Base-by-base conservation (phyloP, 176 grass and related monocot species). In the Puya raimondii region DNA sequence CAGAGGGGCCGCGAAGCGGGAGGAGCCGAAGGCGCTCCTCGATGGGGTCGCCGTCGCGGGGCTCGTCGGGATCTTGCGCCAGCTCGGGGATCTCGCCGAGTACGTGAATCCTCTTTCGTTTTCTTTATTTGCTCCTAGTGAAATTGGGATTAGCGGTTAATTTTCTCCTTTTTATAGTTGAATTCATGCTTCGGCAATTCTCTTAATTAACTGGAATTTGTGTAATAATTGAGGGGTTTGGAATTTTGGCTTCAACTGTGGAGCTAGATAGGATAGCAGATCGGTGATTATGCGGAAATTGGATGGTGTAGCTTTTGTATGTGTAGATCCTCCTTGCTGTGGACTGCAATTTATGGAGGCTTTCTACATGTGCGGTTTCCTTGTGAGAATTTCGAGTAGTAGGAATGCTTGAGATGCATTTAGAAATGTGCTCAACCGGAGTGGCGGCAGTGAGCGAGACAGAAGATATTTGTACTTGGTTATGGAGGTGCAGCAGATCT, bases 11-110 rank as follows among this genome's bases (percentile, higher is more conserved):
- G 48, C 1, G 73, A 13, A 9, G 75, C 48, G 74, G 75, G 82
- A 88, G 74, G 95, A 99, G 14, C 72, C 95, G 72, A 99, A 88
- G 82, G 89, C 78, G 72, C 80, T 91, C 47, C 84, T 99, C 51
- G 95, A 94, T 81, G 87, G 95, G 79, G 79, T 92, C 72, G 90
- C 95, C 66, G 95, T 99, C 68, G 87, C 95, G 12, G 95, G 95
- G 3, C 87, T 99, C 77, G 95, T 99, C 70, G 95, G 95, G 78
- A 88, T 99, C 80, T 83, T 99, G 77, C 84, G 95, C 72, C 95
- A 99, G 87, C 86, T 99, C 50, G 95, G 95, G 73, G 95, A 99
- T 88, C 86, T 99, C 64, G 80, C 95, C 3, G 95, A 99, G 95
- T 99, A 81, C 65, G 13, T 2, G 29, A 0, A 0, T 1, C 47